These are phyloP conservation scores for Candida nitratophila DNA, from an alignment of 805 yeast species.

Conservation along the genomic window DNA sequence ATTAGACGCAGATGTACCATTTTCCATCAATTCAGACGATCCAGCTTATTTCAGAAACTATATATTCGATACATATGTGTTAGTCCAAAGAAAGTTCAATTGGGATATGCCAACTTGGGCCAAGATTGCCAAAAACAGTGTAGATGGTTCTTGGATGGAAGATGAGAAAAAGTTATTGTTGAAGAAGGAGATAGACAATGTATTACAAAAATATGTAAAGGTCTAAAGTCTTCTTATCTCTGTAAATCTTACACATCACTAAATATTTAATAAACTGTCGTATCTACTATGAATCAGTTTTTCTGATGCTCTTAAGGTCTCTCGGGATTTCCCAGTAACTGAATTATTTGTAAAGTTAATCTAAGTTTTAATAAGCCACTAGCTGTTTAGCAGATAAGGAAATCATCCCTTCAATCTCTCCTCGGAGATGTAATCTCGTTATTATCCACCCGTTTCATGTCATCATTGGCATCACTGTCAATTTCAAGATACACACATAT, in stretches of 20 bases:
- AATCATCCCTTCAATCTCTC: too few species aligned
- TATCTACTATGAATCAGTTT: too few species aligned
- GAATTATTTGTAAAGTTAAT: too few species aligned
- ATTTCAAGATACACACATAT: too few species aligned
- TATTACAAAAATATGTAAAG: slow-evolving; percentile 9
- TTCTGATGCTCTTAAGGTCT: too few species aligned
- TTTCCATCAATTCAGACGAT: slow-evolving; percentile 72
- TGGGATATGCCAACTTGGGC: slow-evolving; percentile 60
- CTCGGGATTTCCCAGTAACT: too few species aligned
- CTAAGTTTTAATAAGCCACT: too few species aligned
- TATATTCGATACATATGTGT: slow-evolving; percentile 65
- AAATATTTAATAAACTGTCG: too few species aligned
- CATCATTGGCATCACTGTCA: too few species aligned
- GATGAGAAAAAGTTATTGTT: slow-evolving; percentile 43
- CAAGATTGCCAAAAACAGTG: slow-evolving; percentile 54
- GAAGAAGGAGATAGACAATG: slow-evolving; percentile 30
- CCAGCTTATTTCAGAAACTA: slow-evolving; percentile 84
- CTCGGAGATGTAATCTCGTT: too few species aligned
- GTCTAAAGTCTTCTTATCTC: background rate
- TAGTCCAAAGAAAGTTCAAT: slow-evolving; percentile 59
- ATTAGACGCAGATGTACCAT: slow-evolving; percentile 56
- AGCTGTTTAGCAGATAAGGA: too few species aligned
- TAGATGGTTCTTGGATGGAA: slow-evolving; percentile 67
- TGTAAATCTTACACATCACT: background rate
- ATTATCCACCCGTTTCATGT: too few species aligned